Evolutionary conservation across 2,329 filamentous ascomycete species (phyloP), one percentile per base, ranked within the genome.

Genomic region (Pestalotiopsis sp.): DNA sequence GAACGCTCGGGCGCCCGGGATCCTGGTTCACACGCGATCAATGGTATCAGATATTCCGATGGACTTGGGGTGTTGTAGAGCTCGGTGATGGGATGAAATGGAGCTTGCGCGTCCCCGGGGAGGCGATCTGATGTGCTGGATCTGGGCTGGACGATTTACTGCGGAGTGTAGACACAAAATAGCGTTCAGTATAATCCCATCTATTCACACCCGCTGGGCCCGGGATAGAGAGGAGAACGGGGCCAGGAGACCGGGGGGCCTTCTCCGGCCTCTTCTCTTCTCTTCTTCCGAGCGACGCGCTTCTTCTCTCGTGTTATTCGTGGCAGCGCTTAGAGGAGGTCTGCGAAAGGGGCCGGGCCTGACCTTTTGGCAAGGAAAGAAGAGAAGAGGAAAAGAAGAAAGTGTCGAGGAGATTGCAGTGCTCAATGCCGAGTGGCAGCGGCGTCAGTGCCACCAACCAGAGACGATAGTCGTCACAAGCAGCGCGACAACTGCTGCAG

Each of bases 401-500:
- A 14, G 23, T 38, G 27, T 36, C 31, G 31, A 36, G 27, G 36
- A 62, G 27, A 62, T 49, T 64, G 38, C 61, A 52, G 41, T 58
- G 68, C 64, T 23, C 68, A 67, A 67, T 41, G 56, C 45, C 20
- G 45, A 52, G 68, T 65, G 65, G 45, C 65, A 69, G 57, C 27
- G 52, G 57, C 49, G 41, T 65, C 58, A 66, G 66, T 59, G 45
- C 61, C 67, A n/a, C 63, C 36, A 66, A 49, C 41, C 65, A 69
- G 65, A 41, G 20, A 27, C 39, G 17, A 25, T 14, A 68, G 57
- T 45, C 67, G 45, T 12, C 52, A 38, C 31, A 36, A 31, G 58
- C 60, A 45, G 11, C 13, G 41, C 31, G 27, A 38, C 13, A 63
- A 11, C 63, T 66, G 67, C 64, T 69, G 67, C 67, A 60, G 45